Percentiles rank a stretch among this genome's conserved stretches.
Evolutionary conservation across 352 stramenopile genomes (phyloP).

Genomic region (Phytopythium aichiense): DNA sequence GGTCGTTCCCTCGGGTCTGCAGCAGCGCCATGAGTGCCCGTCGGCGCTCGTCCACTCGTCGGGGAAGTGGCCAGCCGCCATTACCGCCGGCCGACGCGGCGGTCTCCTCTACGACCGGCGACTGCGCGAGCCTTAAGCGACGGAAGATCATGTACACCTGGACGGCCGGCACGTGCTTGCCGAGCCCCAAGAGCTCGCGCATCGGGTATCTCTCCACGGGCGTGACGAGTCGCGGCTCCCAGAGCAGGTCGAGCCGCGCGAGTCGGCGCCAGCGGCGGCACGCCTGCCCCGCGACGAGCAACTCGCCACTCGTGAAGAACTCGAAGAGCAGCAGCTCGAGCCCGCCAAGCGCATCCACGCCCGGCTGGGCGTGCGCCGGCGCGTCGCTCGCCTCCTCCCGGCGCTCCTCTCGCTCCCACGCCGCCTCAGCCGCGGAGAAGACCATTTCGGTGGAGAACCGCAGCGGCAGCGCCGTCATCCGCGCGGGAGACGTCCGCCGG

Average conservation of each 20-base stretch:
- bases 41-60: background rate
- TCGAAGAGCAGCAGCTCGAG: constrained; percentile 61
- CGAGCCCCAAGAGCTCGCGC: constrained; percentile 45
- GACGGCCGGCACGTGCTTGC: constrained; percentile 47
- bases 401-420: background rate
- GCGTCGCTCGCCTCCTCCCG: background rate
- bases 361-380: constrained; percentile 9
- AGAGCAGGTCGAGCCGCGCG: constrained; percentile 53
- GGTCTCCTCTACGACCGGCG: constrained; percentile 8
- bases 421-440: constrained; percentile 34
- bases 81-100: background rate
- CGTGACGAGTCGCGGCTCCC: constrained; percentile 63
- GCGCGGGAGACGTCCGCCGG: background rate
- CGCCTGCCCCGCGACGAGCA: constrained; percentile 41
- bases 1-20: constrained; percentile 2
- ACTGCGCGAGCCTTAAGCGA: constrained; percentile 32
- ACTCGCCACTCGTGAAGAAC: constrained; percentile 44
- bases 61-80: background rate
- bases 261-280: constrained; percentile 55
- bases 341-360: constrained; percentile 48
- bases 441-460: constrained; percentile 55
- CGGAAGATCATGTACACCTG: constrained; percentile 75
- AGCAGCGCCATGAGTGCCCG: constrained; percentile 4
- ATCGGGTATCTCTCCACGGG: constrained; percentile 60
- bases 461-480: constrained; percentile 17